Evolutionary conservation across 345 rosid species (phyloP).

Genomic region (Noccaea bulbosa): DNA sequence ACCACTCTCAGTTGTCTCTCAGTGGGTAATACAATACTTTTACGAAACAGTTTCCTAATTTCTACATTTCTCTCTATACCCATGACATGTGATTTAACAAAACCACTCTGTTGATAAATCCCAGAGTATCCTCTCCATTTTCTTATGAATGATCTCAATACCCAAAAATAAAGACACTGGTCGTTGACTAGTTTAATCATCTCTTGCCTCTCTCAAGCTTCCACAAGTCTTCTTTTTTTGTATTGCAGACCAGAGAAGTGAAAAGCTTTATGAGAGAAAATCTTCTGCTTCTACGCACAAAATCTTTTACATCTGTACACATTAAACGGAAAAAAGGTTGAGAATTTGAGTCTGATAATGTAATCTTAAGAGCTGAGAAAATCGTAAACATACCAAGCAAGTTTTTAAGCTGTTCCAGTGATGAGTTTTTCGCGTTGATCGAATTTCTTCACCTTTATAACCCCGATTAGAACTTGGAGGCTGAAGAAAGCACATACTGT

Average conservation of each 20-base stretch:
- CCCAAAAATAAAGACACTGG: slow-evolving; percentile 3
- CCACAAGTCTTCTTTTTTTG: not conserved
- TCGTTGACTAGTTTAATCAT: slow-evolving; percentile 11
- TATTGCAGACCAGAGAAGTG: not conserved
- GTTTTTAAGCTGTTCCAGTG: slow-evolving; percentile 80
- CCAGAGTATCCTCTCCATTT: slow-evolving; percentile 24
- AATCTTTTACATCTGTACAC: slow-evolving; percentile 25
- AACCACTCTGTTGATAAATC: slow-evolving; percentile 27
- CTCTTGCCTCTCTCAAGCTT: slow-evolving; percentile 25
- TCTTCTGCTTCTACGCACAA: slow-evolving; percentile 21
- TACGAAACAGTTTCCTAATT: slow-evolving; percentile 31
- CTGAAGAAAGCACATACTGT: slow-evolving; percentile 73
- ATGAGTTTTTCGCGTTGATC: slow-evolving; percentile 86
- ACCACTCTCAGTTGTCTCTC: no score
- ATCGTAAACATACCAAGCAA: slow-evolving; percentile 32
- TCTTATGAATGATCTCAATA: not conserved
- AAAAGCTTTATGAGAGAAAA: slow-evolving; percentile 10
- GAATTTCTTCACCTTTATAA: slow-evolving; percentile 77
- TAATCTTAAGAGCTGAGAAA: not conserved
- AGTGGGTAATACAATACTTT: no score
- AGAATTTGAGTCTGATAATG: not conserved
- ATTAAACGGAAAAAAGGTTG: not conserved
- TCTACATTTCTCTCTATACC: slow-evolving; percentile 36
- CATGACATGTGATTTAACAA: slow-evolving; percentile 22
- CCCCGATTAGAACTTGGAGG: slow-evolving; percentile 78